phyloP scores from a whole-genome alignment of 495 filamentous ascomycete genomes.

The Penicillium canescens region DNA sequence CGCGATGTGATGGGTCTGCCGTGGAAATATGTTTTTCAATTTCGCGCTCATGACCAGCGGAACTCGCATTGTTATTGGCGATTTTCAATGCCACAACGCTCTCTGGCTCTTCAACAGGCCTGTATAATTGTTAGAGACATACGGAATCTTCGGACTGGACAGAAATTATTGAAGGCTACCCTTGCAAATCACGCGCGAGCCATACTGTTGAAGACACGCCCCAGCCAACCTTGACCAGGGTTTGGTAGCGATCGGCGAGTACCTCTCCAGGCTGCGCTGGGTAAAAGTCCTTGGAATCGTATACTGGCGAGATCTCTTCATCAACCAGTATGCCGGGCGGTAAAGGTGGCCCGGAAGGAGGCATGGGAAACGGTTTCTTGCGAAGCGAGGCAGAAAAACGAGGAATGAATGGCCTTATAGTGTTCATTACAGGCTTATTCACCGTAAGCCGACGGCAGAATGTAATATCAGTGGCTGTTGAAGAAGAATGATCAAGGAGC shows the following conservation, averaged over 20 bases:
- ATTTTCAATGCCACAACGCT: slow-evolving; percentile 45
- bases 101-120: slow-evolving; percentile 34
- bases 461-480: slow-evolving; percentile 17
- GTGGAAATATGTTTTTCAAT: slow-evolving; percentile 36
- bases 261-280: slow-evolving; percentile 44
- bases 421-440: slow-evolving; percentile 21
- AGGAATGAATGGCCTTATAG: slow-evolving; percentile 21
- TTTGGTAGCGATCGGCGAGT: slow-evolving; percentile 40
- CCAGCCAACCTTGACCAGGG: slow-evolving; percentile 44
- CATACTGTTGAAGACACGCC: slow-evolving; percentile 43
- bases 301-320: slow-evolving; percentile 36
- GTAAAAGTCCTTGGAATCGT: slow-evolving; percentile 42
- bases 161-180: slow-evolving; percentile 26
- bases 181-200: slow-evolving; percentile 38
- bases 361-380: slow-evolving; percentile 33
- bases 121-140: slow-evolving; percentile 32
- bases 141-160: slow-evolving; percentile 14
- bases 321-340: slow-evolving; percentile 31
- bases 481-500: slow-evolving; percentile 9
- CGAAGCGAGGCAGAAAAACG: slow-evolving; percentile 27
- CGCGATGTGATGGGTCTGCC: slow-evolving; percentile 34
- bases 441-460: slow-evolving; percentile 18
- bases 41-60: slow-evolving; percentile 38
- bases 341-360: slow-evolving; percentile 28
- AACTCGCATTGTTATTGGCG: slow-evolving; percentile 29